A percentile compares a stretch with the other conserved stretches of the same genome.
Evolutionary conservation across 805 yeast genomes (phyloP).

Genomic region (Cyberlindnera galapagoensis): DNA sequence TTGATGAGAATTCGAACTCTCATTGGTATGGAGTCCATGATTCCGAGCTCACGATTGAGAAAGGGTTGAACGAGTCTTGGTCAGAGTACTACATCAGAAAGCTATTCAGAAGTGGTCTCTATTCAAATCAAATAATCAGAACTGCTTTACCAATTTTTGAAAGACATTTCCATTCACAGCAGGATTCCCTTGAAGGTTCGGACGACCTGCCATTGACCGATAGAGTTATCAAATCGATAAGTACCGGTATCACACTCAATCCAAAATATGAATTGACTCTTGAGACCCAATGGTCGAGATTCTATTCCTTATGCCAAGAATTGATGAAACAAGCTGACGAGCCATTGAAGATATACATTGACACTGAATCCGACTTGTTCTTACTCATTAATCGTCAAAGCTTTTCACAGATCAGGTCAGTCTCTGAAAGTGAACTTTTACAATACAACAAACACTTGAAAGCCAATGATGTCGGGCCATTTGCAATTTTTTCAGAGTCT

Average conservation of each 20-base stretch:
- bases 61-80: slow-evolving; percentile 25
- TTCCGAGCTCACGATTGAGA: slow-evolving; percentile 7
- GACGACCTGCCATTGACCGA: slow-evolving; percentile 28
- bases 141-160: slow-evolving; percentile 49
- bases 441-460: slow-evolving; percentile 23
- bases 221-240: slow-evolving; percentile 28
- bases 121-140: slow-evolving; percentile 40
- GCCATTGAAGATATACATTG: slow-evolving; percentile 44
- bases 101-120: slow-evolving; percentile 44
- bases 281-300: slow-evolving; percentile 57
- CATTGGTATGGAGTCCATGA: slow-evolving; percentile 19
- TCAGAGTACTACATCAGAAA: slow-evolving; percentile 36
- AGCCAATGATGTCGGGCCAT: slow-evolving; percentile 8
- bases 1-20: slow-evolving; percentile 21
- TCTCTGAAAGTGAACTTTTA: slow-evolving; percentile 29
- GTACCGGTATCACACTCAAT: slow-evolving; percentile 23
- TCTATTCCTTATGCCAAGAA: slow-evolving; percentile 70
- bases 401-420: slow-evolving; percentile 28
- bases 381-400: slow-evolving; percentile 30
- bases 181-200: slow-evolving; percentile 19
- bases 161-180: slow-evolving; percentile 31
- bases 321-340: slow-evolving; percentile 55
- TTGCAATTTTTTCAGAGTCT: slow-evolving; percentile 15
- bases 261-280: slow-evolving; percentile 31
- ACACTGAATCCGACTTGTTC: slow-evolving; percentile 26